Evolutionary conservation across 2,329 filamentous ascomycete species (phyloP), one percentile per base, ranked within the genome.

Genomic region (Aspergillus novoparasiticus): DNA sequence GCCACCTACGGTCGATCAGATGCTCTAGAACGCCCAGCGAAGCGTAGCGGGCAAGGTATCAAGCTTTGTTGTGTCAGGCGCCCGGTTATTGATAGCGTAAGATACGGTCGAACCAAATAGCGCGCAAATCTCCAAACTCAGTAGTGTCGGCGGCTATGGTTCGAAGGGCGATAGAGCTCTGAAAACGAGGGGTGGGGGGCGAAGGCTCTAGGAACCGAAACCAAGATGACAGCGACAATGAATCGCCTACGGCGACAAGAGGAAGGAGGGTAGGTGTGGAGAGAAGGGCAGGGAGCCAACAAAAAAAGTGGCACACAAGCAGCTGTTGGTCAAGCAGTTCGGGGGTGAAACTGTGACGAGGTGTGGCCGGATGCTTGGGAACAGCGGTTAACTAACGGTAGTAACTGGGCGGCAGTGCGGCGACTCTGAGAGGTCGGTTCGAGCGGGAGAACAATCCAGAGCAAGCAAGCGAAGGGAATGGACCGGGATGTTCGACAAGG

Each of bases 361-460:
- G 66, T 64, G 61, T 67, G 67, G 63, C 62, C 62, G 62, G 65
- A 68, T 58, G 58, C 58, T 62, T 68, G 64, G 64, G 61, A 60
- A 61, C 57, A 66, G 70, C 70, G 70, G 69, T 68, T 72, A 70
- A 65, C 62, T 66, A 59, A 65, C 9, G 59, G 69, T n/a, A 41
- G 61, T 69, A 66, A 67, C 64, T 61, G 26, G 68, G 69, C 68
- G 67, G 67, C 68, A 72, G 65, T 69, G 64, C 68, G 69, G 68
- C 66, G 60, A 62, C 61, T 67, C 58, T 65, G 59, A 69, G 64
- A 70, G 68, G 64, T 68, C 66, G 65, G 63, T 67, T 65, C 62
- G 62, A 61, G 51, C 60, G 56, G 60, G 56, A 64, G 58, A 68
- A 60, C 54, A 64, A 65, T 69, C 67, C 68, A 69, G 60, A 69